These are phyloP conservation scores for Lecanicillium sp. DNA, from an alignment of 2,329 filamentous ascomycete genomes.

Conservation along the genomic window DNA sequence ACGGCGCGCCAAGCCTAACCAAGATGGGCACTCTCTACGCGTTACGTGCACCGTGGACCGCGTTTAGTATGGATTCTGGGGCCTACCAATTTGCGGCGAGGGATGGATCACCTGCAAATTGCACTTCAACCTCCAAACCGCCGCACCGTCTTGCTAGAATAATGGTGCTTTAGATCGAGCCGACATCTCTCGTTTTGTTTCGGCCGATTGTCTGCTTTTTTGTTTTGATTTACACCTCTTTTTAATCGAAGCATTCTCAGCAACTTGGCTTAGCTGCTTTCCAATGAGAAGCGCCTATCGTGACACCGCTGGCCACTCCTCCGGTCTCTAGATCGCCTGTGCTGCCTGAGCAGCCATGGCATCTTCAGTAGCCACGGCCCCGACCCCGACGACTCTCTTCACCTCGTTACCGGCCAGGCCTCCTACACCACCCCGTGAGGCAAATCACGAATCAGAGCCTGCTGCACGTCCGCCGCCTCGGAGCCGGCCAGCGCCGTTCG, in stretches of 20 bases:
- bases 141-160: too few relatives aligned
- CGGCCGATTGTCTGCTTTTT: too few relatives aligned
- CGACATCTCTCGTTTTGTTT: too few relatives aligned
- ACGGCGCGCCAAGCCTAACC: constrained; percentile 1
- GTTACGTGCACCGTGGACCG: constrained; percentile 13
- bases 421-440: constrained; percentile 59
- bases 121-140: too few relatives aligned
- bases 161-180: too few relatives aligned
- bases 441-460: constrained; percentile 28
- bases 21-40: constrained; percentile 10
- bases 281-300: constrained; percentile 3
- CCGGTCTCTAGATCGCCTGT: constrained; percentile 30
- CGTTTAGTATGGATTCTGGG: constrained; percentile 11
- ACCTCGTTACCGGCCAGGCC: constrained; percentile 49
- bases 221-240: too few relatives aligned
- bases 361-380: constrained; percentile 29
- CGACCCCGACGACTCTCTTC: constrained; percentile 28
- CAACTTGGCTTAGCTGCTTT: too few relatives aligned
- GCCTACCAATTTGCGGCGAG: background rate
- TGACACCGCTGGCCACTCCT: constrained; percentile 8
- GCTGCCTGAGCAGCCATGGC: constrained; percentile 32
- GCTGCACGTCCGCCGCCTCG: constrained; percentile 24
- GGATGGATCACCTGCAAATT: too few relatives aligned
- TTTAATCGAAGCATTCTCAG: too few relatives aligned
- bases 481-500: constrained; percentile 26